Evolutionary conservation across 345 rosid species (phyloP), one percentile per base, ranked within the genome.

Genomic region (Triadica sebifera): DNA sequence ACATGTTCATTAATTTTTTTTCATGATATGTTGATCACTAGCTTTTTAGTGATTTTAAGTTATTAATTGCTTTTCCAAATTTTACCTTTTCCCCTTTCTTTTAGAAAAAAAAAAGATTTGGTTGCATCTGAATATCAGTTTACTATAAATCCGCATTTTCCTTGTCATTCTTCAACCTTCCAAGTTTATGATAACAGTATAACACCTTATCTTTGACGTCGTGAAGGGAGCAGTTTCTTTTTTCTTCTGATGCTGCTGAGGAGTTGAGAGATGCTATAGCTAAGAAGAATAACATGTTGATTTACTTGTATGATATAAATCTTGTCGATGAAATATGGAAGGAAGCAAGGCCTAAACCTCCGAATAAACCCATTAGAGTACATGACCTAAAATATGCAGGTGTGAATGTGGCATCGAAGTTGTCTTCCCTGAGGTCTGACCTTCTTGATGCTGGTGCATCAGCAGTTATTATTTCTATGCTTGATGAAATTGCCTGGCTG

Each of bases 211-310:
- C 65, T 82, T 81, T 81, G 81, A 77, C 82, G 55, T 82, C 81
- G 81, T 91, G 94, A 92, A 92, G 97, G 91, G 90, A 86, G 87
- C 97, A 92, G 98, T 94, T 94, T 84, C 97, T 94, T 73, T 91
- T 94, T 83, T 94, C 98, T 57, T 91, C 84, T 75, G 97, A 89
- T 89, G 92, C 95, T 73, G 93, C 97, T 53, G 98, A 91, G 84
- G 98, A 94, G 81, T 73, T 94, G 87, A 89, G 87, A 89, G 93
- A 88, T 73, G 85, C 83, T 47, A 87, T 92, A 82, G 82, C 93
- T 20, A 86, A 83, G 85, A 92, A 85, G 86, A 85, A 92, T 79
- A 97, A 86, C 75, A 87, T 89, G 86, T 78, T 94, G 85, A 91
- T 94, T 70, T 91, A 84, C 87, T 74, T 94, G 80, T 91, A 91